Percentiles rank a stretch among this genome's conserved stretches.
Evolutionary conservation across 176 grass and related monocot genomes (phyloP).

Genomic region (Aegilops tauschii): DNA sequence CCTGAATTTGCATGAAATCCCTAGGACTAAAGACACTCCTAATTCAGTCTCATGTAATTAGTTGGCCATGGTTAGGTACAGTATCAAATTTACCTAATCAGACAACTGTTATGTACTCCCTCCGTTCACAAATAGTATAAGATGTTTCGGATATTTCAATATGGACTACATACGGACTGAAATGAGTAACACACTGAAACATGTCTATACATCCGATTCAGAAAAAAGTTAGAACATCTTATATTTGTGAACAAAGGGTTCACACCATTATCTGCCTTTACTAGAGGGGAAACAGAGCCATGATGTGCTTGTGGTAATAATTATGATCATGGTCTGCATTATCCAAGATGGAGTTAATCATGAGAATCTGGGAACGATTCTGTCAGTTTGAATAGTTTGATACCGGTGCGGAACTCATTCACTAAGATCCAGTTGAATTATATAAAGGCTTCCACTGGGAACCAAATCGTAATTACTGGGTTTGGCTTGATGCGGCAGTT

Average conservation of each 20-base stretch:
- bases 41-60: not conserved
- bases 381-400: not conserved
- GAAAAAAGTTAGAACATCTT: too few species aligned
- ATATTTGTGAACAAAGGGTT: too few species aligned
- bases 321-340: not conserved
- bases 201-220: too few species aligned
- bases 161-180: too few species aligned
- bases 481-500: not conserved
- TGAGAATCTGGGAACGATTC: not conserved
- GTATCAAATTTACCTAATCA: not conserved
- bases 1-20: not conserved
- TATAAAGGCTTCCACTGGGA: not conserved
- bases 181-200: too few species aligned
- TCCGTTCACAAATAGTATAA: too few species aligned
- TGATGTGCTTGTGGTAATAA: not conserved
- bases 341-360: not conserved
- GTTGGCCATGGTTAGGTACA: not conserved
- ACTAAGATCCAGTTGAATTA: not conserved
- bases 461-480: conserved; percentile 10
- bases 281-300: not conserved
- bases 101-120: too few species aligned
- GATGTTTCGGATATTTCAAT: too few species aligned
- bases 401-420: not conserved
- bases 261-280: not conserved
- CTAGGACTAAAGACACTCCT: not conserved